Conservation (phyloP, 2,329 filamentous ascomycete species). For the Botrytis byssoidea region DNA sequence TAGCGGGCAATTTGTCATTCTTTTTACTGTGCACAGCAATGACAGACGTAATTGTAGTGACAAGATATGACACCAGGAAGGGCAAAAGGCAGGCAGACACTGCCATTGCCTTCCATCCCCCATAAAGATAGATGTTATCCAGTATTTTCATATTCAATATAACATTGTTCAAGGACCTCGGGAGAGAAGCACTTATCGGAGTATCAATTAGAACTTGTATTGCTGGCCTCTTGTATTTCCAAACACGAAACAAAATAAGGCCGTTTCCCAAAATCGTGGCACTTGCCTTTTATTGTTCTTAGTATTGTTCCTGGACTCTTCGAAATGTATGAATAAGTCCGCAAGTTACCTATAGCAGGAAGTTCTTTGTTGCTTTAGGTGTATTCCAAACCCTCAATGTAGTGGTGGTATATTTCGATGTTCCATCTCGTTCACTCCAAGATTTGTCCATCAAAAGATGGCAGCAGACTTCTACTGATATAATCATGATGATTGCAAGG, state of each 20-base stretch:
- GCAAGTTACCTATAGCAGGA: neutral
- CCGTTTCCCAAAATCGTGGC: neutral
- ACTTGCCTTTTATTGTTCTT: neutral
- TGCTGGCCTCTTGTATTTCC: neutral
- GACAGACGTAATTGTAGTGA: constrained; percentile 21
- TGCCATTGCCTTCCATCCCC: constrained; percentile 19
- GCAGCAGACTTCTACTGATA: neutral
- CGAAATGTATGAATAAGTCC: neutral
- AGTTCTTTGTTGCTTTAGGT: neutral
- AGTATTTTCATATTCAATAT: neutral
- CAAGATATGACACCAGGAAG: constrained; percentile 16
- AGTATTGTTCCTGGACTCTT: neutral
- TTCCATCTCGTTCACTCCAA: neutral
- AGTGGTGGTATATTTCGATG: neutral
- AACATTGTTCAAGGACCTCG: no score
- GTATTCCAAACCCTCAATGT: no score
- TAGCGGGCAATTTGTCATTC: constrained; percentile 23
- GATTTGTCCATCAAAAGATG: neutral
- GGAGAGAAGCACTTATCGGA: neutral
- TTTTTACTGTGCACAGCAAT: constrained; percentile 16
- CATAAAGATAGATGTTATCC: neutral
- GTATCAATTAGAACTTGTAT: no score
- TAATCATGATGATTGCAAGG: neutral
- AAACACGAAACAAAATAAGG: neutral
- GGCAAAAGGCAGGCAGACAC: constrained; percentile 7